These are phyloP conservation scores for Silene conica DNA, from an alignment of 148 eudicot species.

Conservation along the genomic window DNA sequence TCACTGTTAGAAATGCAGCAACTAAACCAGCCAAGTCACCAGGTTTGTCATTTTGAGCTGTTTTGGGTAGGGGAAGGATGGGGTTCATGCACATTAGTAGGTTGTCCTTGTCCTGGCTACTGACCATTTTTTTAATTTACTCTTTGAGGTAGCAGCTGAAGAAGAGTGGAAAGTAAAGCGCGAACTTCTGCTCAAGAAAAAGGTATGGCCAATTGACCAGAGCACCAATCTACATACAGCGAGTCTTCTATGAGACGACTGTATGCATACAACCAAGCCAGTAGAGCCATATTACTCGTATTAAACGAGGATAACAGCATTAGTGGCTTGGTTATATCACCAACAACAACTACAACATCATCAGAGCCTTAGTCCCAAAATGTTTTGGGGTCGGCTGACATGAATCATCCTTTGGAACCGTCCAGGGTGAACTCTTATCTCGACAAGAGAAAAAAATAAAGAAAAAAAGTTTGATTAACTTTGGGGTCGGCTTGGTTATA, in stretches of 20 bases:
- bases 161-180: constrained; percentile 95
- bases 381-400: no score
- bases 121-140: constrained; percentile 18
- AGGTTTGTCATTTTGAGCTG: constrained; percentile 37
- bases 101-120: constrained; percentile 9
- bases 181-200: constrained; percentile 67
- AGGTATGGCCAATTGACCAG: constrained; percentile 35
- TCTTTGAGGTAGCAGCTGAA: constrained; percentile 74
- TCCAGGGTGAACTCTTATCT: no score
- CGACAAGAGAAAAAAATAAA: no score
- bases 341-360: no score
- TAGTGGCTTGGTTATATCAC: neutral
- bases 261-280: neutral
- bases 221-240: neutral
- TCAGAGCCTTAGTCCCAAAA: no score
- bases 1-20: constrained; percentile 60
- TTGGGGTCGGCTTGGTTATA: neutral
- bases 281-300: no score
- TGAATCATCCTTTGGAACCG: no score
- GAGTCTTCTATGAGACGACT: neutral
- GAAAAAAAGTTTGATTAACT: no score
- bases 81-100: no score
- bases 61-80: no score
- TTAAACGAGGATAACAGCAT: neutral
- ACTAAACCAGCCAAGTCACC: constrained; percentile 95